These are phyloP conservation scores for Pseudodiploospora longispora DNA, from an alignment of 2,329 filamentous ascomycete species.

Conservation along the genomic window DNA sequence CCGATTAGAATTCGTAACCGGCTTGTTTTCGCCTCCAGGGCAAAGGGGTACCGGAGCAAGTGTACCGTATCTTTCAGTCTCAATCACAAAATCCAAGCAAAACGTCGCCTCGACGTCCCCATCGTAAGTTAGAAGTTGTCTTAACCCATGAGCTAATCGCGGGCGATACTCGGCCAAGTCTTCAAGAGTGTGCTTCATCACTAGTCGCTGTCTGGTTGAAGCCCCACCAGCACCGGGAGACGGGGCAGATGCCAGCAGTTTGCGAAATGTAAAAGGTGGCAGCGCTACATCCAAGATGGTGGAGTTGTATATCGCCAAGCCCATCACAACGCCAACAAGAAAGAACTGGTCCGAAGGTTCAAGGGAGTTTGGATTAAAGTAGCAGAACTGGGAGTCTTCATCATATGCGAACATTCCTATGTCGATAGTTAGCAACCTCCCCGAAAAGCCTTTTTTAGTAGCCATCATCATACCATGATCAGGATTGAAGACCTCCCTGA, in stretches of 20 bases:
- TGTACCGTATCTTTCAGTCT: constrained; percentile 69
- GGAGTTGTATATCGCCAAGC: constrained; percentile 89
- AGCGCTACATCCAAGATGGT: constrained; percentile 85
- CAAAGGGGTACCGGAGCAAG: constrained; percentile 61
- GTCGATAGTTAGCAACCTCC: neutral
- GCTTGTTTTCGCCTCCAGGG: constrained; percentile 59
- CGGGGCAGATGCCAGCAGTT: constrained; percentile 73
- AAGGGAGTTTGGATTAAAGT: constrained; percentile 86
- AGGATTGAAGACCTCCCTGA: constrained; percentile 85
- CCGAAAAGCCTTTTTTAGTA: neutral
- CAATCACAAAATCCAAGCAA: constrained; percentile 71
- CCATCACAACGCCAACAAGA: constrained; percentile 78
- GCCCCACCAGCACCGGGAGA: constrained; percentile 41
- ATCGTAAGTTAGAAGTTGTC: constrained; percentile 70
- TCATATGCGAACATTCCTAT: constrained; percentile 87
- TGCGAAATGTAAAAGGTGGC: constrained; percentile 83
- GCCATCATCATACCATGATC: constrained; percentile 59
- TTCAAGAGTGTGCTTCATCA: constrained; percentile 67
- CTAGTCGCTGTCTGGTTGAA: constrained; percentile 47
- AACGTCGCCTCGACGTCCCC: constrained; percentile 77
- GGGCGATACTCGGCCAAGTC: constrained; percentile 80
- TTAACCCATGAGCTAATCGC: constrained; percentile 64
- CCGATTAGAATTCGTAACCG: constrained; percentile 78
- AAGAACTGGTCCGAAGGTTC: constrained; percentile 91
- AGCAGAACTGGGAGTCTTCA: constrained; percentile 82